Conservation (phyloP, 768 basidiomycete genomes). For the Pleurotus sapidus region DNA sequence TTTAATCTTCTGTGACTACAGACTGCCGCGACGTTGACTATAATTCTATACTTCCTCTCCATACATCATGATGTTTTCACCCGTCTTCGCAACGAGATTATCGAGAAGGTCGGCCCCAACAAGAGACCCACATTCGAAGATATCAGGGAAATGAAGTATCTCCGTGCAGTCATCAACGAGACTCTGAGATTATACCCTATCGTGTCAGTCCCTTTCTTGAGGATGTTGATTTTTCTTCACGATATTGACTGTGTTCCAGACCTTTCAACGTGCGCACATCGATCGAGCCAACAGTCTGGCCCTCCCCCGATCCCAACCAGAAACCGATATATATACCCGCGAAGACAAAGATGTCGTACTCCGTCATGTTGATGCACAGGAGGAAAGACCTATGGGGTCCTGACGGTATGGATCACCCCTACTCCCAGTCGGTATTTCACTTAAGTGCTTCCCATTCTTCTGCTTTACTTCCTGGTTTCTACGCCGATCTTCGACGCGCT, state of each 20-base stretch:
- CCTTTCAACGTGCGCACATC: slow-evolving; percentile 50
- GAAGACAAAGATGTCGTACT: slow-evolving; percentile 44
- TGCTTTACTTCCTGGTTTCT: not conserved
- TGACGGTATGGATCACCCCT: slow-evolving; percentile 41
- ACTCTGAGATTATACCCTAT: slow-evolving; percentile 55
- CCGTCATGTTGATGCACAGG: slow-evolving; percentile 64
- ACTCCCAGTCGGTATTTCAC: not conserved
- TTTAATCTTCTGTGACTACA: not conserved
- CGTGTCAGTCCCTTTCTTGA: slow-evolving; percentile 34
- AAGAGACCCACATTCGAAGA: slow-evolving; percentile 52
- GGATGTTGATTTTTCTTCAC: not conserved
- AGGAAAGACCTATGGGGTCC: slow-evolving; percentile 70
- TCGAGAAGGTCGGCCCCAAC: slow-evolving; percentile 44
- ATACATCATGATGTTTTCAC: slow-evolving; percentile 43
- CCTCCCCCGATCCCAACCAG: slow-evolving; percentile 39
- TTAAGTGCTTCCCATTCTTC: not conserved
- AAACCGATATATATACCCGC: slow-evolving; percentile 56
- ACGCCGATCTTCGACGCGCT: not conserved
- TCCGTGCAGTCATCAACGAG: slow-evolving; percentile 66
- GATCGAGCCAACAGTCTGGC: slow-evolving; percentile 45
- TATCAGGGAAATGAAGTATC: slow-evolving; percentile 59
- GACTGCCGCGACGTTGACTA: slow-evolving; percentile 42
- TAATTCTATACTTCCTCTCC: slow-evolving; percentile 43
- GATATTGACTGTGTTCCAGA: slow-evolving; percentile 15
- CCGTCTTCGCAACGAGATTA: slow-evolving; percentile 55